Evolutionary conservation across 225 moss, liverwort and hornwort genomes (phyloP).

Genomic region (Pseudoscleropodium purum): DNA sequence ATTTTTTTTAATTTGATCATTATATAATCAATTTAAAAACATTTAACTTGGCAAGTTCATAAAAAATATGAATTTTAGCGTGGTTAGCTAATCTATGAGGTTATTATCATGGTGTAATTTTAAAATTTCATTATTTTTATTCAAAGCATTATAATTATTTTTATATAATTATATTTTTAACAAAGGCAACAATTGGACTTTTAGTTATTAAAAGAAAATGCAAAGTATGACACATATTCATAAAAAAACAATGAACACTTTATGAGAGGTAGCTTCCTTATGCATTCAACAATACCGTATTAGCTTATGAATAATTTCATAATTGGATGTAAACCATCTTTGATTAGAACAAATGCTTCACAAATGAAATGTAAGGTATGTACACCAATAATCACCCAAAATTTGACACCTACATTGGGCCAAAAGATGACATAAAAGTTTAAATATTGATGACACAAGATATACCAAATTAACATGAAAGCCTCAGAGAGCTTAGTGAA

Average conservation of each 20-base stretch:
- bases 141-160: too few species aligned
- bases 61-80: background rate
- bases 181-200: too few species aligned
- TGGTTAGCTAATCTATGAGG: background rate
- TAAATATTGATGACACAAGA: background rate
- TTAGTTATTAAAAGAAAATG: too few species aligned
- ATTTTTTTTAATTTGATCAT: too few species aligned
- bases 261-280: background rate
- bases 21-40: background rate
- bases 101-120: background rate
- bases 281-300: background rate
- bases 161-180: too few species aligned
- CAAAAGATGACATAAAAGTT: background rate
- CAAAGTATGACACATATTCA: too few species aligned
- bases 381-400: too few species aligned
- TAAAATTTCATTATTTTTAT: too few species aligned
- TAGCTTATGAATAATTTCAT: accelerated
- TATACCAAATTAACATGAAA: background rate
- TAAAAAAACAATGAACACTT: too few species aligned
- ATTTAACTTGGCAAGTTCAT: background rate
- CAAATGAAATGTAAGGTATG: too few species aligned
- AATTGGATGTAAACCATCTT: too few species aligned
- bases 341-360: too few species aligned
- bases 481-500: background rate
- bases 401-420: background rate